A percentile compares a stretch with the other conserved stretches of the same genome.
Conservation (phyloP, 2,329 filamentous ascomycete genomes). For the Rasamsonia emersonii region DNA sequence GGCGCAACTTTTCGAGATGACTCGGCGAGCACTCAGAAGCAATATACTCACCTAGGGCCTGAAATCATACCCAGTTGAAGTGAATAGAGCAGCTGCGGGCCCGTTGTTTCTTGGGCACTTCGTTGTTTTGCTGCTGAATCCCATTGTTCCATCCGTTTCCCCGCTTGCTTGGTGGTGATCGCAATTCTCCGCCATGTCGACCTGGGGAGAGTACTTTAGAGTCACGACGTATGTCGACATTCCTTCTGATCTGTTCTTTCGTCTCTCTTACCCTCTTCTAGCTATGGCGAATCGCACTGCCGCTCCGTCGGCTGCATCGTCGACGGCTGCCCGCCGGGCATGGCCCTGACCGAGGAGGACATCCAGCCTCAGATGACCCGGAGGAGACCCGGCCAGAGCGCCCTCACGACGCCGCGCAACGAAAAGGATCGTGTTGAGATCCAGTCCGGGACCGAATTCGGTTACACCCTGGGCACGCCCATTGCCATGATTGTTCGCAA, state of each 20-base stretch:
- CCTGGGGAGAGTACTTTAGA: slow-evolving; percentile 72
- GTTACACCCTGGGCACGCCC: slow-evolving; percentile 81
- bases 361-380: slow-evolving; percentile 95
- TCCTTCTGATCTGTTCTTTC: slow-evolving; percentile 7
- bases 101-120: too few species aligned
- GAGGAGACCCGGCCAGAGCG: slow-evolving; percentile 77
- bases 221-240: slow-evolving; percentile 63
- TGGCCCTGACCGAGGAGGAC: slow-evolving; percentile 73
- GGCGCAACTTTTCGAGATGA: too few species aligned
- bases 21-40: too few species aligned
- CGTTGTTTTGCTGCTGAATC: too few species aligned
- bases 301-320: slow-evolving; percentile 90
- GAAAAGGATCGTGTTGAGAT: slow-evolving; percentile 90
- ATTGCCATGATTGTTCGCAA: slow-evolving; percentile 83
- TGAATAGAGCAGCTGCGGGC: too few species aligned
- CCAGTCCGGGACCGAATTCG: slow-evolving; percentile 85
- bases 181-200: slow-evolving; percentile 61
- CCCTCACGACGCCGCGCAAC: slow-evolving; percentile 83
- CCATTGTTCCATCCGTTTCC: too few species aligned
- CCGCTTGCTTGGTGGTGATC: too few species aligned
- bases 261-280: slow-evolving; percentile 21
- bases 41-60: too few species aligned
- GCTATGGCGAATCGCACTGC: slow-evolving; percentile 83
- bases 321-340: slow-evolving; percentile 81
- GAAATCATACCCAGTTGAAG: too few species aligned